Evolutionary conservation across 345 rosid species (phyloP).

Genomic region (Pistacia atlantica): DNA sequence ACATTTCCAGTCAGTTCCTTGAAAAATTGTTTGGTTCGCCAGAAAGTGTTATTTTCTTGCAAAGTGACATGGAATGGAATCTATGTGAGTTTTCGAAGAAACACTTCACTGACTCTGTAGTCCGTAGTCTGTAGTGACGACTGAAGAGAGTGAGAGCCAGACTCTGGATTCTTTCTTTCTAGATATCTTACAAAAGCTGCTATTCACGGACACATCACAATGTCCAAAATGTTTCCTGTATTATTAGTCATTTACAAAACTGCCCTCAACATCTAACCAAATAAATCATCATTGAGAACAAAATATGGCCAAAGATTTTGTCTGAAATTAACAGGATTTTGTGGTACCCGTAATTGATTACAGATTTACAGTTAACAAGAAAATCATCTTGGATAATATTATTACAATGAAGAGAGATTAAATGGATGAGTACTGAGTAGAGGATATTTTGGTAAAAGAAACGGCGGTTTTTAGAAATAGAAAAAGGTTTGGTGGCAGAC

Average conservation of each 20-base stretch:
- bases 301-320: no score
- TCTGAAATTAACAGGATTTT: background rate
- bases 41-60: conserved; percentile 12
- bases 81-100: conserved; percentile 15
- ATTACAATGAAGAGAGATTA: background rate
- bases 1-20: conserved; percentile 22
- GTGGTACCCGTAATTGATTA: background rate
- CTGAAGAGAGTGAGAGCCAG: background rate
- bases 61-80: conserved; percentile 35
- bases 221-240: conserved; percentile 6
- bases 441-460: conserved; percentile 14
- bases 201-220: conserved; percentile 22
- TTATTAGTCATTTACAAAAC: conserved; percentile 5
- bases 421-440: no score
- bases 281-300: no score
- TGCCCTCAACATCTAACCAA: background rate
- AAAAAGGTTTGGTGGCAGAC: conserved; percentile 25
- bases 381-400: background rate
- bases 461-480: background rate
- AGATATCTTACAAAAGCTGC: conserved; percentile 47
- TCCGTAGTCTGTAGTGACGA: background rate
- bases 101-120: conserved; percentile 8
- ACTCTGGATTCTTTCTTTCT: conserved; percentile 6
- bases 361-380: background rate
- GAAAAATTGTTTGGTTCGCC: conserved; percentile 10